phyloP scores from a whole-genome alignment of 73 alveolate genomes.

The Paramecium primaurelia region DNA sequence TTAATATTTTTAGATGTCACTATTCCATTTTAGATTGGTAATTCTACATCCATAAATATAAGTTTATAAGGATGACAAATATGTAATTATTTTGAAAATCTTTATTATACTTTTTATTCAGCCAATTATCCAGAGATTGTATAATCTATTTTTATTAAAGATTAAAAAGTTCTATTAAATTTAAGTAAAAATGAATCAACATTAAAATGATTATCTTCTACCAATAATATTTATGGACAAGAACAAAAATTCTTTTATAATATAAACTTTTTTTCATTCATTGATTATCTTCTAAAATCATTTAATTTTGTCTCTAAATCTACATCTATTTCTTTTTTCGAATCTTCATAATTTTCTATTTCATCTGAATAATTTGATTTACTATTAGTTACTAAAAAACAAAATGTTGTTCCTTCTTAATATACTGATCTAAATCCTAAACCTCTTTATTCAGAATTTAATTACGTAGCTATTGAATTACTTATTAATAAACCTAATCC shows the following conservation, averaged over 20 bases:
- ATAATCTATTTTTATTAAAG: not conserved
- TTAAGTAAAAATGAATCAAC: not conserved
- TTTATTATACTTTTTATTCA: not conserved
- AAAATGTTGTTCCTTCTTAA: not conserved
- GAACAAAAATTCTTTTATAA: not conserved
- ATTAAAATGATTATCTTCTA: constrained; percentile 37
- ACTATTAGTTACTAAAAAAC: not conserved
- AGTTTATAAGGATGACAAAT: not conserved
- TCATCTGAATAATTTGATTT: not conserved
- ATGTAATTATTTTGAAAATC: not conserved
- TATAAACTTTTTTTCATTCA: not conserved
- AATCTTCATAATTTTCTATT: constrained; percentile 25
- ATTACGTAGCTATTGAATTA: not conserved
- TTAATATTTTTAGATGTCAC: not conserved
- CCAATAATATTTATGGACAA: not conserved
- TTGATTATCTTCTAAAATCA: not conserved
- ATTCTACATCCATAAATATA: constrained; percentile 44
- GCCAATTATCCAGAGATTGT: constrained; percentile 17
- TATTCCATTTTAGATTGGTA: constrained; percentile 35
- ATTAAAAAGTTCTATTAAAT: not conserved
- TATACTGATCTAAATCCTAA: constrained; percentile 16
- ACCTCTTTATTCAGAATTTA: not conserved
- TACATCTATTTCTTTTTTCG: not conserved
- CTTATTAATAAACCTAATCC: constrained; percentile 39
- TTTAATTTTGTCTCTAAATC: not conserved